These are phyloP conservation scores for Glycyrrhiza uralensis DNA, from an alignment of 306 rosid genomes.

Conservation along the genomic window DNA sequence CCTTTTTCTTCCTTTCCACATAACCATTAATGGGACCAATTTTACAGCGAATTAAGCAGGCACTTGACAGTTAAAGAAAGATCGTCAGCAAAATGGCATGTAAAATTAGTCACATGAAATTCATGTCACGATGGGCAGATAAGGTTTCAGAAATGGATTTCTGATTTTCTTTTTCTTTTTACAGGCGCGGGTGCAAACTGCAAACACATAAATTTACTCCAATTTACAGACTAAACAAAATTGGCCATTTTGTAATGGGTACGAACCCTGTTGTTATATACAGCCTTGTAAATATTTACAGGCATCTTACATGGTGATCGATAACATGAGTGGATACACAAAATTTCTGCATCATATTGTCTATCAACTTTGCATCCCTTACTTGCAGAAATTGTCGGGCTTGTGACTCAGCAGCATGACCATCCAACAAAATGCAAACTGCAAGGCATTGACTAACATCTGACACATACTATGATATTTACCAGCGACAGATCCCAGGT, in stretches of 20 bases:
- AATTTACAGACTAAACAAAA: background rate
- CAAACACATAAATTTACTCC: slow-evolving; percentile 1
- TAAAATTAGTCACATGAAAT: no score
- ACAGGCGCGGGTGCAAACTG: no score
- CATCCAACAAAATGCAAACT: slow-evolving; percentile 18
- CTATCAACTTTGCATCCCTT: slow-evolving; percentile 12
- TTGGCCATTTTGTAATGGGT: background rate
- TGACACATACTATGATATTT: slow-evolving; percentile 13
- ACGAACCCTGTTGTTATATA: slow-evolving; percentile 26
- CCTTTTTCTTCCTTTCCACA: no score
- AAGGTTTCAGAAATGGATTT: background rate
- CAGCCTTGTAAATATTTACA: slow-evolving; percentile 36
- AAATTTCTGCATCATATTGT: background rate
- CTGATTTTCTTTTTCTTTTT: no score
- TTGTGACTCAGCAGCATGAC: background rate
- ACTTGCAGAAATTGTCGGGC: slow-evolving; percentile 7
- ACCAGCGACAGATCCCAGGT: slow-evolving; percentile 91
- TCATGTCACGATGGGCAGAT: no score
- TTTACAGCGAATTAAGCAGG: no score
- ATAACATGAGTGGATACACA: background rate
- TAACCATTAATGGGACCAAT: no score
- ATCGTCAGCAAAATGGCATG: no score
- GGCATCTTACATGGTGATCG: slow-evolving; percentile 6
- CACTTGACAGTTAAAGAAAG: no score
- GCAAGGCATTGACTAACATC: slow-evolving; percentile 2